Evolutionary conservation across 495 filamentous ascomycete species (phyloP), one percentile per base, ranked within the genome.

Genomic region (Apodospora peruviana): DNA sequence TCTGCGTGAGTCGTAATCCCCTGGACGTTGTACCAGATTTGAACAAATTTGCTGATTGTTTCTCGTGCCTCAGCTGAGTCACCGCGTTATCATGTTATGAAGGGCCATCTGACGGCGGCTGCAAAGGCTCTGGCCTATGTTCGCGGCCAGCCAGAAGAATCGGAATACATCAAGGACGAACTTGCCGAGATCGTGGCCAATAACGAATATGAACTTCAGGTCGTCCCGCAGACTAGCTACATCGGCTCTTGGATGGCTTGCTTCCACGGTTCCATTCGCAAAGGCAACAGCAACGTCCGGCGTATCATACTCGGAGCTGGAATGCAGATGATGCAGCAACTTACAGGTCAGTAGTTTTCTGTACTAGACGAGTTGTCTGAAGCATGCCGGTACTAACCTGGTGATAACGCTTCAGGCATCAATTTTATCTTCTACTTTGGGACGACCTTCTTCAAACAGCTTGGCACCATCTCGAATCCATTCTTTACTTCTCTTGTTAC

Each of bases 361-460:
- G 8, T 36, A 16, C 25, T 8, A 4, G 10, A 24, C 25, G 7
- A 1, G 2, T 44, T 4, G n/a, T n/a, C n/a, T n/a, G n/a, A n/a
- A n/a, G n/a, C n/a, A n/a, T n/a, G 42, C 22, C 12, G 4, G 4
- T 7, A 35, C 20, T 7, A 39, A 43, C 2, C 7, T 18, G 16
- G 4, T 12, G 5, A 47, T 12, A 7, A 32, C 12, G 9, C 19
- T 67, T 74, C 84, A 22, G 87, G 87, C 67, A 82, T 91, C 68
- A 91, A 94, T 76, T 91, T 93, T 70, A 82, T 94, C 69, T 91
- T 94, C 76, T 94, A 91, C 74, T 93, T 86, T 57, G 83, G 83
- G 29, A 88, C 86, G 21, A 78, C 82, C 42, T 91, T 91, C 78
- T 87, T 93, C 73, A 70, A 79, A 59, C 73, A 84, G 34, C 81